Percentiles rank a stretch among this genome's conserved stretches.
These are phyloP conservation scores for Sarcodon sp. DNA, from an alignment of 768 basidiomycete genomes.

Conservation along the genomic window DNA sequence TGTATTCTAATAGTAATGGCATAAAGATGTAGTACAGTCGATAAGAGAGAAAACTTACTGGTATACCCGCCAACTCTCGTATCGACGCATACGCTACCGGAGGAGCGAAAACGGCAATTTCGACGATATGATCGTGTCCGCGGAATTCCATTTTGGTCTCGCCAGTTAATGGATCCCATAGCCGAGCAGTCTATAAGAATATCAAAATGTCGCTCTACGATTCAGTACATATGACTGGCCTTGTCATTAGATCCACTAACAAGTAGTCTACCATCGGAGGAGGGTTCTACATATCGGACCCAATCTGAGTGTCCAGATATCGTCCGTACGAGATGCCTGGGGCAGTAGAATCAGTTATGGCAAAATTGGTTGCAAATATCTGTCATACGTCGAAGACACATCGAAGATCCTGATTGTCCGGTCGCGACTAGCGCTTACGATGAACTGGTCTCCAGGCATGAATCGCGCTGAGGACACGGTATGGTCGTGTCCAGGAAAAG, in stretches of 20 bases:
- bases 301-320: conserved; percentile 74
- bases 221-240: conserved; percentile 26
- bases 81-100: conserved; percentile 62
- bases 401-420: conserved; percentile 80
- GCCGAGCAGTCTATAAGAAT: conserved; percentile 49
- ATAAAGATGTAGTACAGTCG: conserved; percentile 1
- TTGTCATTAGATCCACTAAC: conserved; percentile 84
- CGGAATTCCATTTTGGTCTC: conserved; percentile 74
- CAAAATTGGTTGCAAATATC: not conserved
- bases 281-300: conserved; percentile 61
- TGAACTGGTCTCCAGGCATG: conserved; percentile 69
- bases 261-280: conserved; percentile 59
- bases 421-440: conserved; percentile 84
- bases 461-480: conserved; percentile 80
- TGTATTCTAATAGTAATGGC: conserved; percentile 25
- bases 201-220: conserved; percentile 9
- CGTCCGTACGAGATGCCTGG: conserved; percentile 63
- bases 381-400: conserved; percentile 67
- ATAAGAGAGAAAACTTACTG: conserved; percentile 28
- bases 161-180: conserved; percentile 64
- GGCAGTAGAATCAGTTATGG: conserved; percentile 1
- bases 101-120: conserved; percentile 74
- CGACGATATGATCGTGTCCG: conserved; percentile 82
- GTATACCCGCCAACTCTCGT: conserved; percentile 61
- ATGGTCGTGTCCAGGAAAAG: conserved; percentile 85